phyloP scores from a whole-genome alignment of 345 rosid genomes.

The Gossypium stocksii region DNA sequence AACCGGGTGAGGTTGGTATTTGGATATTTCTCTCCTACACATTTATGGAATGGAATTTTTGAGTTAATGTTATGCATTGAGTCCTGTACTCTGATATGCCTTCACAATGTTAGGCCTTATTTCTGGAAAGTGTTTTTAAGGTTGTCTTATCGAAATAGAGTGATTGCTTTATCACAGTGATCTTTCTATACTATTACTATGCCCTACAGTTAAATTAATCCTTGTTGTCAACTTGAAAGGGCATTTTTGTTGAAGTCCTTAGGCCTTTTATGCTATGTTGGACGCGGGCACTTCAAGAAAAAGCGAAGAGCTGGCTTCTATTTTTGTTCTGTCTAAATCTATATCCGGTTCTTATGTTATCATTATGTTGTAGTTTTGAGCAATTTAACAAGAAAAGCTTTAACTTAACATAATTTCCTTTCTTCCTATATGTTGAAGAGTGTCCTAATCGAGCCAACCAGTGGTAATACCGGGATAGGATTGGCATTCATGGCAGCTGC shows the following conservation, averaged over 20 bases:
- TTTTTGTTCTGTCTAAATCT: not conserved
- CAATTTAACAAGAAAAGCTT: not conserved
- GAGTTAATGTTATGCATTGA: not conserved
- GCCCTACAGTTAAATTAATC: not conserved
- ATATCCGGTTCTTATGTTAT: not conserved
- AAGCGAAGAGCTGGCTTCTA: not conserved
- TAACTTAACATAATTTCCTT: conserved; percentile 8
- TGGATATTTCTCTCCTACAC: not conserved
- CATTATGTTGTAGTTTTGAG: not conserved
- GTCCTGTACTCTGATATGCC: too few species aligned
- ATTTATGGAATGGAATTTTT: not conserved
- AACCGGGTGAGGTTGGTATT: conserved; percentile 57
- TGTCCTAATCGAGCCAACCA: conserved; percentile 70
- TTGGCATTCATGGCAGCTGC: conserved; percentile 80
- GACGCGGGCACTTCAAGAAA: too few species aligned
- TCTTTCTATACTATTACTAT: not conserved
- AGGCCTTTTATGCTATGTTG: not conserved
- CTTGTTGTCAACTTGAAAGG: not conserved
- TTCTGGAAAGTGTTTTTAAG: too few species aligned
- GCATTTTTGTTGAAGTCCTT: not conserved
- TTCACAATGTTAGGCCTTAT: too few species aligned
- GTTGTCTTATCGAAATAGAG: too few species aligned
- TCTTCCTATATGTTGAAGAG: conserved; percentile 37
- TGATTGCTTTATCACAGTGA: too few species aligned
- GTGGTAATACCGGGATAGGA: conserved; percentile 78